phyloP scores from a whole-genome alignment of 1,284 basidiomycete species.

The Phaffia rhodozyma region DNA sequence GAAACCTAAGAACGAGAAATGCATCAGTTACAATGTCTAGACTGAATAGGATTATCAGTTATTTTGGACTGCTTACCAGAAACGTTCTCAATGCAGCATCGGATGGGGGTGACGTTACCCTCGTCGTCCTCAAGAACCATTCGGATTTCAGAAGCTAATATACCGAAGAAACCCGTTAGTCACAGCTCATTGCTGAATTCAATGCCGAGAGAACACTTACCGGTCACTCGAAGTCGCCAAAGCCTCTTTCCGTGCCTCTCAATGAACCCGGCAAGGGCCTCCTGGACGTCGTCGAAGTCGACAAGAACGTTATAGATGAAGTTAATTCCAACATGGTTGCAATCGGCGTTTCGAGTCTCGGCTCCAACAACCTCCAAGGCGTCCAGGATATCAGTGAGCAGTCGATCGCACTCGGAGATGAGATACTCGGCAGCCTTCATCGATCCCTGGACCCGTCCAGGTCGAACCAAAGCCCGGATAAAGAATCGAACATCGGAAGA shows the following conservation, averaged over 20 bases:
- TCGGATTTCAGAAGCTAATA: slow-evolving; percentile 71
- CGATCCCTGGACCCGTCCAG: slow-evolving; percentile 72
- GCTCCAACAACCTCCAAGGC: slow-evolving; percentile 84
- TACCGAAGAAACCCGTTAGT: too few relatives aligned
- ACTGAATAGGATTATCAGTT: too few relatives aligned
- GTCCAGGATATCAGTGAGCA: slow-evolving; percentile 88
- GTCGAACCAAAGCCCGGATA: slow-evolving; percentile 88
- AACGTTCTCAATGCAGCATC: slow-evolving; percentile 96
- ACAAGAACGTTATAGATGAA: slow-evolving; percentile 95
- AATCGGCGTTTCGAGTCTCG: slow-evolving; percentile 76
- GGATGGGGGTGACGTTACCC: slow-evolving; percentile 86
- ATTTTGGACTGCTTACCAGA: slow-evolving; percentile 41
- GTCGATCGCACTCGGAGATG: slow-evolving; percentile 92
- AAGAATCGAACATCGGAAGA: slow-evolving; percentile 96
- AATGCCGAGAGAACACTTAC: slow-evolving; percentile 11
- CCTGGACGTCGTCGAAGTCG: slow-evolving; percentile 89
- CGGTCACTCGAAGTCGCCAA: slow-evolving; percentile 95
- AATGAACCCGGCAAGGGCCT: slow-evolving; percentile 92
- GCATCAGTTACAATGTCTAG: too few relatives aligned
- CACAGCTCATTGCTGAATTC: too few relatives aligned
- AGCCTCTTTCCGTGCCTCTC: slow-evolving; percentile 95
- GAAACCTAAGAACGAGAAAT: slow-evolving; percentile 43
- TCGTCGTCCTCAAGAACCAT: slow-evolving; percentile 86
- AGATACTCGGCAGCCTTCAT: slow-evolving; percentile 95
- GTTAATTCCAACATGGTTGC: slow-evolving; percentile 95